Base-by-base conservation (phyloP, 495 filamentous ascomycete species). In the Penicillium alfredii region DNA sequence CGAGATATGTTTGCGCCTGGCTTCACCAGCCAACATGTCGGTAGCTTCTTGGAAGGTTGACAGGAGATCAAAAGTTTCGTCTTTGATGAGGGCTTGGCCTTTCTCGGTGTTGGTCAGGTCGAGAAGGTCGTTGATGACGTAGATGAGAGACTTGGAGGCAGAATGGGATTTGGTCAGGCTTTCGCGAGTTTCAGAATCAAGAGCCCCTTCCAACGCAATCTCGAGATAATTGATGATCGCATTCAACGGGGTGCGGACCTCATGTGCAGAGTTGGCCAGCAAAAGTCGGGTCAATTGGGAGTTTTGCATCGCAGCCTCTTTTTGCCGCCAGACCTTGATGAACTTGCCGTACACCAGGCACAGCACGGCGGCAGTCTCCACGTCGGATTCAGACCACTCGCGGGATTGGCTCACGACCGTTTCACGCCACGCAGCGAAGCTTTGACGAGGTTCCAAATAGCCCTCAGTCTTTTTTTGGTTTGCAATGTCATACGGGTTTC, bases 271-370 rank as follows among this genome's bases (percentile, higher is more conserved):
- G 52, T 95, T 94, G 4, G 88, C 84, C 1, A 94, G 68, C 4
- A 95, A 53, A 10, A 95, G 62, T 33, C 74, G 66, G 20, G 84
- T 90, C 13, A 94, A 63, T 32, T 87, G 77, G 38, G 81, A 89
- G 51, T 68, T 88, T 49, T 90, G 81, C 48, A 92, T 59, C 5
- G 82, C 81, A 1, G 79, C 80, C 51, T 94, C 87, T 42, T 89
- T 90, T 53, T 94, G 84, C 41, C 86, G 69, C 88, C 88, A 94
- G 8, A 92, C 85, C 49, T 88, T 81, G 32, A 84, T 86, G 53
- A 88, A 86, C n/a, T n/a, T n/a, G n/a, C n/a, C n/a, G n/a, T 95
- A 97, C 1, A 95, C 86, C 18, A 95, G 60, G 49, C 88, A 95
- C 6, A 95, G 64, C 0, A 94, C 84, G 0, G 89, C 86, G 1